Evolutionary conservation across 306 rosid genomes (phyloP), one percentile per base, ranked within the genome.

Genomic region (Fagus crenata): DNA sequence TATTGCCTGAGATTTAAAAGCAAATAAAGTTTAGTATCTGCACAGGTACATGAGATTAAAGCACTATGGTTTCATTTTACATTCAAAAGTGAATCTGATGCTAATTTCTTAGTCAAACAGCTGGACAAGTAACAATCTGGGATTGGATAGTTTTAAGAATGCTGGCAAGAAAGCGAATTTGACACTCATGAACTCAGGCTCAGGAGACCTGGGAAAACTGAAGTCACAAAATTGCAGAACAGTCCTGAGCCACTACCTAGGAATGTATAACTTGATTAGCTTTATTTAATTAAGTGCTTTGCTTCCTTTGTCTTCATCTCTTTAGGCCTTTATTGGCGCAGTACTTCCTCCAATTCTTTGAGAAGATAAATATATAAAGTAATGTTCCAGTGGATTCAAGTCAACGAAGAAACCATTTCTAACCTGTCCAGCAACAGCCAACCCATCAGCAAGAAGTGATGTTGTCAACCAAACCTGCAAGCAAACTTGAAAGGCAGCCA

Each of bases 401-500:
- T 49, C 53, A 59, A 37, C 17, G 32, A 31, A 67, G 22, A 39
- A 71, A 68, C 76, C 17, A 65, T 80, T 75, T 75, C 87, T 54
- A 61, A 94, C 98, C 98, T 94, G 98, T 18, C 96, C 98, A 37
- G 98, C 97, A 77, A 94, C 97, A 33, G 98, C 98, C 11, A 94
- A 85, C 77, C 98, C 98, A 69, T 94, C 98, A 0, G 98, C 95
- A 49, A 94, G 93, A 85, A 94, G 96, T 59, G 98, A 94, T 55
- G 88, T 89, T 58, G 98, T 89, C 89, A 94, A 75, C 98, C 98
- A 94, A 85, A 94, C 81, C 84, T 94, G 98, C 83, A 94, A 84
- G 83, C 97, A 94, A 68, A 94, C 93, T 83, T 94, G 98, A 86
- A 92, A 94, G 67, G 98, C 98, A 35, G 98, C 98, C 98, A 94